Percentiles rank a stretch among this genome's conserved stretches.
Conservation (phyloP, 73 alveolate genomes). For the Uronychia setigera region DNA sequence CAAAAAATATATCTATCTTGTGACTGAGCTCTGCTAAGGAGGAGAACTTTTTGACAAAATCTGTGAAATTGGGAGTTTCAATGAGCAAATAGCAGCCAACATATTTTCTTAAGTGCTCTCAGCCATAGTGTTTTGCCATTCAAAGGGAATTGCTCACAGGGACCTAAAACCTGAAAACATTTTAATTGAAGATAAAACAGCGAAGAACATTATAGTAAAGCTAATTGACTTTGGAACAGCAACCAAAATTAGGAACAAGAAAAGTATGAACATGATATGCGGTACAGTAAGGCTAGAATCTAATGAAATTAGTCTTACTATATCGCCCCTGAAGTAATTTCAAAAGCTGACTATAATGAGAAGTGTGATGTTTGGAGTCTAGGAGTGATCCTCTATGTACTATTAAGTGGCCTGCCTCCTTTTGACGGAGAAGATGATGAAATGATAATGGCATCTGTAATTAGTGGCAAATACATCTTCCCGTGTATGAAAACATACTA, state of each 20-base stretch:
- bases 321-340: slow-evolving; percentile 73
- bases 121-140: slow-evolving; percentile 48
- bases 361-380: slow-evolving; percentile 69
- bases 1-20: slow-evolving; percentile 67
- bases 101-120: slow-evolving; percentile 54
- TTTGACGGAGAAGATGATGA: slow-evolving; percentile 5
- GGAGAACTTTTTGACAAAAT: slow-evolving; percentile 83
- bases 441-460: not conserved
- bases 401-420: slow-evolving; percentile 69
- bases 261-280: not conserved
- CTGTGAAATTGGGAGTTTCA: slow-evolving; percentile 54
- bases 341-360: slow-evolving; percentile 48
- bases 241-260: not conserved
- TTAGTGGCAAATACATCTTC: not conserved
- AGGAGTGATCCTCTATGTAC: slow-evolving; percentile 68
- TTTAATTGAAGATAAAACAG: slow-evolving; percentile 24
- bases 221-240: slow-evolving; percentile 69
- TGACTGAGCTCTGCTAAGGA: slow-evolving; percentile 83
- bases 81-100: slow-evolving; percentile 74
- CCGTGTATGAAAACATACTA: not conserved
- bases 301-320: slow-evolving; percentile 15
- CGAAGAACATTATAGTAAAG: slow-evolving; percentile 38
- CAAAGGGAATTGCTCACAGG: slow-evolving; percentile 57
- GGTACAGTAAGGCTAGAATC: not conserved
- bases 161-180: slow-evolving; percentile 67